Percentiles rank a stretch among this genome's conserved stretches.
Conservation (phyloP, 139 green algal species). For the Picochlorum sp. region DNA sequence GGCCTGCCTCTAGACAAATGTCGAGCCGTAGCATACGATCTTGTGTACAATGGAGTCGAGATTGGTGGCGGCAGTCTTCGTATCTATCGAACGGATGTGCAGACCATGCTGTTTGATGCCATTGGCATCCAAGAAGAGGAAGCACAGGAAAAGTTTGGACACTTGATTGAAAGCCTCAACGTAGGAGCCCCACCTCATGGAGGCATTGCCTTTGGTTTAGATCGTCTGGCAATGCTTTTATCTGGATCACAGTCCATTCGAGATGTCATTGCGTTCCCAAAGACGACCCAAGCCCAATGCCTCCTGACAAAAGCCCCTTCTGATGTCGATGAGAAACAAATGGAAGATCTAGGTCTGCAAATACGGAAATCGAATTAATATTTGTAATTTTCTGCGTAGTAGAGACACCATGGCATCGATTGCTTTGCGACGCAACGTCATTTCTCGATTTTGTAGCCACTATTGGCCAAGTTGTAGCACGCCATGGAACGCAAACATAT, state of each 20-base stretch:
- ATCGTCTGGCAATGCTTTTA: slow-evolving; percentile 92
- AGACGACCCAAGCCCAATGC: slow-evolving; percentile 80
- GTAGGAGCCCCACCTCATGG: slow-evolving; percentile 88
- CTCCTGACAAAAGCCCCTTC: slow-evolving; percentile 72
- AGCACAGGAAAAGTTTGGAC: slow-evolving; percentile 74
- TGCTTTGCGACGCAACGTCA: background rate
- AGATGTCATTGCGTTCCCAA: slow-evolving; percentile 99
- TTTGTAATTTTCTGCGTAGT: background rate
- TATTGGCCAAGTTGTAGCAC: too few species aligned
- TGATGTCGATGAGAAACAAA: slow-evolving; percentile 43
- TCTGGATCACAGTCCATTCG: slow-evolving; percentile 73
- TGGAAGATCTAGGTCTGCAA: slow-evolving; percentile 46
- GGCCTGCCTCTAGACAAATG: slow-evolving; percentile 16
- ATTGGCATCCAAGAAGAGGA: slow-evolving; percentile 80
- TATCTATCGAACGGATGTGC: slow-evolving; percentile 86
- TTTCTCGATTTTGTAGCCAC: too few species aligned
- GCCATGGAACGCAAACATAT: too few species aligned
- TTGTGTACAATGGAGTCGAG: slow-evolving; percentile 98
- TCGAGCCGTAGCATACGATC: slow-evolving; percentile 81
- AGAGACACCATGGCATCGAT: background rate
- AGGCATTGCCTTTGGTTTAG: slow-evolving; percentile 85
- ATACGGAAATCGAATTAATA: background rate
- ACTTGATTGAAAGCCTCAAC: slow-evolving; percentile 73
- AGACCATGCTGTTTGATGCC: slow-evolving; percentile 81
- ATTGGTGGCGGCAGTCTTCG: slow-evolving; percentile 87